Evolutionary conservation across 257 asterid genomes (phyloP), one percentile per base, ranked within the genome.

Genomic region (Striga asiatica): DNA sequence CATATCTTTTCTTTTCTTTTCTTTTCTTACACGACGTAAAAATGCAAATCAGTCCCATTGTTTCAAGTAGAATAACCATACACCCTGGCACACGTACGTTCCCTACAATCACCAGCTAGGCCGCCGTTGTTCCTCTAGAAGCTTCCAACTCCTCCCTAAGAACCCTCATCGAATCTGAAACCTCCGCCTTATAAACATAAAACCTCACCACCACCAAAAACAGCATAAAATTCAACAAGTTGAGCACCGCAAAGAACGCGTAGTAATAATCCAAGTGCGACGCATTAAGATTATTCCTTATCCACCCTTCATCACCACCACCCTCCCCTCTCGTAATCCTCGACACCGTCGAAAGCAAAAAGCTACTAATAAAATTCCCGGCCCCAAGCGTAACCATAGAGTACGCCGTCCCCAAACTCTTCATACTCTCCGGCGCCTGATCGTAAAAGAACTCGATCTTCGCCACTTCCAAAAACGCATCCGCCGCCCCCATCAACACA

Each of bases 391-490:
- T 79, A 5, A 83, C 78, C 80, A 66, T 77, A 3, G 94, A 67
- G 12, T 79, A 81, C 11, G 96, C 72, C 2, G 97, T 79, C 9
- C 96, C 96, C 0, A 89, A 64, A 21, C 98, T 87, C 64, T 86
- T 89, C 98, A 89, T 89, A 28, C 81, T 81, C 70, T 83, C 95
- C 0, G 98, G 95, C 6, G 96, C 96, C 47, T 89, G 96, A 52
- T 89, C 95, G 31, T 89, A 86, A 61, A 89, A 86, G 34, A 86
- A 89, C 65, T 89, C 96, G 4, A 86, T 67, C 65, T 83, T 81
- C 1, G 96, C 84, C 0, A 81, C 89, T 56, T 74, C 91, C 60
- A 78, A 31, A 62, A 83, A 86, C 10, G 91, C 94, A 46, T 89
- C 96, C 3, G 98, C 98, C 1, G 67, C 27, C 35, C 98, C 96